These are phyloP conservation scores for Stachybotrys elegans DNA, from an alignment of 2,329 filamentous ascomycete genomes.

Conservation along the genomic window DNA sequence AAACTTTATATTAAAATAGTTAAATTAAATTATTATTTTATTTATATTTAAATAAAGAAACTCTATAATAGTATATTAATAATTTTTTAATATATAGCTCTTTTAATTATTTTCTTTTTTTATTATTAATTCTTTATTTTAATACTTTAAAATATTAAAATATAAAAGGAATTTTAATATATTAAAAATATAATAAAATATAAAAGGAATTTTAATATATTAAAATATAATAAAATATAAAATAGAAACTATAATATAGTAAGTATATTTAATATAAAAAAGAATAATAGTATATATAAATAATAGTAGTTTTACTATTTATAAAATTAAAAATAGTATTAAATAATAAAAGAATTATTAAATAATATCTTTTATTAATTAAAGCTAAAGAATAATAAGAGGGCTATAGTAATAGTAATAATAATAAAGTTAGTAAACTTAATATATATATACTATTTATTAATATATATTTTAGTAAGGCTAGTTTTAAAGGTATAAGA, in stretches of 20 bases:
- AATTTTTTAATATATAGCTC: slow-evolving; percentile 1
- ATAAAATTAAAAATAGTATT: no score
- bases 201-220: slow-evolving; percentile 2
- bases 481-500: neutral
- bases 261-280: no score
- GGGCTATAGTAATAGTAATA: no score
- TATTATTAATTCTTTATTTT: no score
- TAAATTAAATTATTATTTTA: slow-evolving; percentile 1
- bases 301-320: no score
- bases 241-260: neutral
- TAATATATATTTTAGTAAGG: no score
- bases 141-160: slow-evolving; percentile 6
- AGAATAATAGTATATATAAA: no score
- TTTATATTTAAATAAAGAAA: neutral
- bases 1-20: neutral
- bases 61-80: slow-evolving; percentile 3
- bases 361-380: no score
- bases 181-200: slow-evolving; percentile 1
- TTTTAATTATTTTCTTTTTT: neutral
- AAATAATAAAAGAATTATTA: no score
- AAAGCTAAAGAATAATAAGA: no score
- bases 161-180: neutral
- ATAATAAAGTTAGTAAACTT: no score
- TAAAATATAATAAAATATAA: slow-evolving; percentile 1
- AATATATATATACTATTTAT: no score